Conservation (phyloP, 176 grass and related monocot genomes). For the Pontederia paniculata region DNA sequence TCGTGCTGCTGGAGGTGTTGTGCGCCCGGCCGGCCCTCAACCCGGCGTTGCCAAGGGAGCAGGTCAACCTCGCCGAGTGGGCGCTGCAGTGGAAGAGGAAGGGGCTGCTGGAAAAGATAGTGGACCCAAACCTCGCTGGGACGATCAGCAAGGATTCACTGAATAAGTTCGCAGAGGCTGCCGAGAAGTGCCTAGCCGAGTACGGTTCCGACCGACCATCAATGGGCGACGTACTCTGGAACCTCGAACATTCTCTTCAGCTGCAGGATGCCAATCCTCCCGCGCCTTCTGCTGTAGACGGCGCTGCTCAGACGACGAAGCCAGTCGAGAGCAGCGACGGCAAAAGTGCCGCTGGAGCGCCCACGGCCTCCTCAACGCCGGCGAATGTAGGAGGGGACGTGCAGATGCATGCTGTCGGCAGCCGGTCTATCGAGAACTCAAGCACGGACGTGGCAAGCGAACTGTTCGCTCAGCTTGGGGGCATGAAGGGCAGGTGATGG, state of each 20-base stretch:
- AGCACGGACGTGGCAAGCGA: constrained; percentile 39
- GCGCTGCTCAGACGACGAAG: not conserved
- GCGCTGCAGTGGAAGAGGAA: constrained; percentile 87
- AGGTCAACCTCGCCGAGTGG: constrained; percentile 97
- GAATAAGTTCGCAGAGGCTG: constrained; percentile 70
- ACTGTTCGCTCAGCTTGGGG: constrained; percentile 59
- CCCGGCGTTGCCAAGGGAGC: constrained; percentile 72
- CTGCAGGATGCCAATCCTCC: constrained; percentile 66
- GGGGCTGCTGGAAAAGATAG: constrained; percentile 86
- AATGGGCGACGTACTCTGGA: constrained; percentile 98
- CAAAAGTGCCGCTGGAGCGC: not conserved
- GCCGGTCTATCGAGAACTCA: constrained; percentile 23
- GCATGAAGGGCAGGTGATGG: constrained; percentile 63
- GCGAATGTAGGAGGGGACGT: not conserved
- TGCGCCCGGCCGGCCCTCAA: constrained; percentile 74
- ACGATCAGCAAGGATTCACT: constrained; percentile 74
- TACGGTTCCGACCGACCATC: constrained; percentile 65
- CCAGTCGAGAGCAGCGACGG: not conserved
- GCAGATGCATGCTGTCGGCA: not conserved
- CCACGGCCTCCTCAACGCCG: not conserved
- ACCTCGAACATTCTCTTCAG: constrained; percentile 87
- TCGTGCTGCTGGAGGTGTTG: constrained; percentile 76
- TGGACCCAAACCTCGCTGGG: constrained; percentile 62
- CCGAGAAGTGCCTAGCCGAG: constrained; percentile 81
- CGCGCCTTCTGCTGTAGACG: not conserved